Percentiles rank a stretch among this genome's conserved stretches.
Evolutionary conservation across 768 basidiomycete genomes (phyloP).

Genomic region (Suillus occidentalis): DNA sequence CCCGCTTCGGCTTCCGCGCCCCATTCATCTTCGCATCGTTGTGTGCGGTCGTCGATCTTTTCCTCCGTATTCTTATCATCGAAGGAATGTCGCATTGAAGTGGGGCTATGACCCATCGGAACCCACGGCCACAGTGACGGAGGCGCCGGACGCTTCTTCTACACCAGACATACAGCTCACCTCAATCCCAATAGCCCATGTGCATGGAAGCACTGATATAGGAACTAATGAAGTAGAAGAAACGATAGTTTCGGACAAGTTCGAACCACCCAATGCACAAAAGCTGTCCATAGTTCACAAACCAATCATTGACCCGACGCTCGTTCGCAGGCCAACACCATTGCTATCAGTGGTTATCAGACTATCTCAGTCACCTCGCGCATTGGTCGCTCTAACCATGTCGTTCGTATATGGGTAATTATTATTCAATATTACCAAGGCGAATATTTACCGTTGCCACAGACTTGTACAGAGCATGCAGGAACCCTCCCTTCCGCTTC

Average conservation of each 20-base stretch:
- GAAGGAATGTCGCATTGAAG: conserved; percentile 51
- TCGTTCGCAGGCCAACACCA: conserved; percentile 32
- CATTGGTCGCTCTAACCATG: conserved; percentile 44
- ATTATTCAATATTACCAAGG: neutral
- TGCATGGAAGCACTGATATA: neutral
- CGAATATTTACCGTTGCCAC: conserved; percentile 6
- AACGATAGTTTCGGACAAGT: neutral
- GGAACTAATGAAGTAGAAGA: neutral
- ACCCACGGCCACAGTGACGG: neutral
- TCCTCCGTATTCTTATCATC: conserved; percentile 55
- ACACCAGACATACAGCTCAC: neutral
- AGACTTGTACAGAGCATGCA: conserved; percentile 50
- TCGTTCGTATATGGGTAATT: conserved; percentile 56
- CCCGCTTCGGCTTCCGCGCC: conserved; percentile 56
- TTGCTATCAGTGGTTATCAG: conserved; percentile 41
- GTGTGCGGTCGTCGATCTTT: conserved; percentile 48
- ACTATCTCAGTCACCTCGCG: conserved; percentile 48
- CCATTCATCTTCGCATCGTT: conserved; percentile 57
- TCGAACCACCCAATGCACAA: neutral
- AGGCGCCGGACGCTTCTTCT: neutral
- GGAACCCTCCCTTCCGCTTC: conserved; percentile 60
- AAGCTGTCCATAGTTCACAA: neutral
- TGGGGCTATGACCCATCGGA: conserved; percentile 48
- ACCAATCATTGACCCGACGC: conserved; percentile 11
- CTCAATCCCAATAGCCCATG: neutral